Evolutionary conservation across 2,329 filamentous ascomycete species (phyloP), one percentile per base, ranked within the genome.

Genomic region (Rhynchosporium secalis): DNA sequence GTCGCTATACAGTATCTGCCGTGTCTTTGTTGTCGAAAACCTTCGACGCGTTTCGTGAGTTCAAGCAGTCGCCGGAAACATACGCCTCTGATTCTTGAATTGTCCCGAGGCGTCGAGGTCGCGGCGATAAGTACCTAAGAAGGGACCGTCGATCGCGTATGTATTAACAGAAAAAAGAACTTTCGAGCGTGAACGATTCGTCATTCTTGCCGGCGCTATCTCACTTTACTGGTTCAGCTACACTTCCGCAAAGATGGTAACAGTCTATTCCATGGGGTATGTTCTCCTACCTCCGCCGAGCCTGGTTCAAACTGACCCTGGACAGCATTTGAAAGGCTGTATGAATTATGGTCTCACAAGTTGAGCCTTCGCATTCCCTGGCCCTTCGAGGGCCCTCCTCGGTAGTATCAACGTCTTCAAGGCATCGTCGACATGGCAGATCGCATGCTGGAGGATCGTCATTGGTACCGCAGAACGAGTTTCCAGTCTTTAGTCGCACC

Each of bases 401-500:
- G 73, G 76, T 92, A 78, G 75, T 88, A 71, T 84, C 88, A 66
- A 72, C 67, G 58, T 77, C 77, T n/a, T 69, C 70, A 52, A 82
- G 86, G 65, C 81, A 81, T 71, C 89, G 90, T 75, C 87, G 91
- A 69, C 90, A 92, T 72, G 88, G 89, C 74, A 88, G 91, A 66
- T 95, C 91, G 54, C 90, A 95, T 73, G 86, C 89, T 71, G 91
- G 91, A 62, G 88, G 88, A 65, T 79, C 82, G 40, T 83, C 85
- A 20, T 87, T 88, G 72, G 78, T 86, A 29, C 84, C 90, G 47
- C 89, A 90, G 73, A 97, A 97, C 74, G 93, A 97, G 75, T 98
- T 97, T 70, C 94, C 94, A 28, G 79, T 96, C 73, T 98, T 97
- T 76, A 87, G 87, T 56, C 88, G 93, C 71, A 94, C 90, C 43